Percentiles rank a stretch among this genome's conserved stretches.
Conservation (phyloP, 2,329 filamentous ascomycete species). For the Alternaria postmessia region DNA sequence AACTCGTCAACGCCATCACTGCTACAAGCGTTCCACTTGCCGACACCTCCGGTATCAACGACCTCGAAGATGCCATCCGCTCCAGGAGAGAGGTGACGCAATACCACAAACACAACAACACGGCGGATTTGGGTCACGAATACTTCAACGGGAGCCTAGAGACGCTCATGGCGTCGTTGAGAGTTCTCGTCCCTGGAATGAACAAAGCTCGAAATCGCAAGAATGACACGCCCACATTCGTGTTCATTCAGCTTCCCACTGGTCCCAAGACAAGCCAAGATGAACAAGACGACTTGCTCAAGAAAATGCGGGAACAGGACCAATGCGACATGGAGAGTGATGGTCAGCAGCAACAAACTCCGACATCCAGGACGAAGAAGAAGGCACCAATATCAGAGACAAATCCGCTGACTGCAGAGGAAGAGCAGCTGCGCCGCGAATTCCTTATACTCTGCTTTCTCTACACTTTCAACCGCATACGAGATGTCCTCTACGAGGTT, state of each 20-base stretch:
- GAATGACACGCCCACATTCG: not conserved
- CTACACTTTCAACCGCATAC: constrained; percentile 23
- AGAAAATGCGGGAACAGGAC: not conserved
- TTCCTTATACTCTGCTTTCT: constrained; percentile 29
- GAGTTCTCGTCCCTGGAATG: constrained; percentile 3
- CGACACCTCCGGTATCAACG: constrained; percentile 21
- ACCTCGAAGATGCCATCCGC: constrained; percentile 30
- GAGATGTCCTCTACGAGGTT: constrained; percentile 14
- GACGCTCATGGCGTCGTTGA: constrained; percentile 7
- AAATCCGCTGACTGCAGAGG: constrained; percentile 11
- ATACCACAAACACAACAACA: constrained; percentile 12
- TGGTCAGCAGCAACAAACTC: not conserved
- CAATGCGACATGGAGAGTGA: not conserved
- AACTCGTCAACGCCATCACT: constrained; percentile 22
- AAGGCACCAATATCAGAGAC: not conserved
- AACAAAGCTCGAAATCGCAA: constrained; percentile 1
- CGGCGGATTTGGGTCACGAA: constrained; percentile 18
- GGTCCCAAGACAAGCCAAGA: not conserved
- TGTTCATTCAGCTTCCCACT: not conserved
- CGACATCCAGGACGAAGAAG: not conserved
- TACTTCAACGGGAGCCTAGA: constrained; percentile 17
- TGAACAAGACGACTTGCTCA: not conserved
- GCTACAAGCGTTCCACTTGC: constrained; percentile 14
- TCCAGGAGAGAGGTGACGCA: constrained; percentile 25
- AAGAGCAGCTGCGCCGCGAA: constrained; percentile 18